Evolutionary conservation across 164 flowering plant genomes (phyloP).

Genomic region (Vitis labrusca): DNA sequence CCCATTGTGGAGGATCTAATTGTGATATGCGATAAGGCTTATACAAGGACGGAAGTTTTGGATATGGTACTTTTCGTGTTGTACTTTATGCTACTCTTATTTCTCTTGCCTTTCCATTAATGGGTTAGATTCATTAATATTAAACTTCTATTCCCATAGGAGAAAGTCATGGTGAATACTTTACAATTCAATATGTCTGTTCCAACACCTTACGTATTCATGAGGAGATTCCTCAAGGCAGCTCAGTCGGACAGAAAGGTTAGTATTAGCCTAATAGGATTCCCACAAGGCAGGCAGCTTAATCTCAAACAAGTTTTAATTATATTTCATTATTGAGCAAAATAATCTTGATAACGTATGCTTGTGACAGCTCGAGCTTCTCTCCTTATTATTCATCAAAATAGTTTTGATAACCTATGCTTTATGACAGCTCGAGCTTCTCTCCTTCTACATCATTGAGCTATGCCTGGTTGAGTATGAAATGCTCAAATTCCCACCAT

Average conservation of each 20-base stretch:
- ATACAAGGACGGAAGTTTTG: constrained; percentile 28
- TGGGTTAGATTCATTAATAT: background rate
- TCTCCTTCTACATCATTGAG: constrained; percentile 45
- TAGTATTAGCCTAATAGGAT: background rate
- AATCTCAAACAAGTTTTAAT: too few relatives aligned
- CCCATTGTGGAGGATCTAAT: constrained; percentile 35
- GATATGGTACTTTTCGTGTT: constrained; percentile 26
- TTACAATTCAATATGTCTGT: constrained; percentile 36
- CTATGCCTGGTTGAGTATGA: constrained; percentile 50
- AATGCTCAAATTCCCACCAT: constrained; percentile 48
- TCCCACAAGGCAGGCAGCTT: background rate
- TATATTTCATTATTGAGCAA: background rate
- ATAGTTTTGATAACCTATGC: background rate
- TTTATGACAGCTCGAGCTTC: constrained; percentile 33
- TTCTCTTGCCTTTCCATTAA: background rate
- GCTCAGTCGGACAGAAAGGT: constrained; percentile 35
- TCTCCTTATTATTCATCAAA: constrained; percentile 19
- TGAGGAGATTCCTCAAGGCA: constrained; percentile 37
- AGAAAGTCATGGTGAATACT: constrained; percentile 31
- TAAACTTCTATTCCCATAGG: constrained; percentile 16
- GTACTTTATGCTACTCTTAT: background rate
- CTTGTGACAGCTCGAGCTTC: constrained; percentile 34
- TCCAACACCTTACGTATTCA: constrained; percentile 39
- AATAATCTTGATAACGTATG: background rate
- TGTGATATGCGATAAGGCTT: constrained; percentile 37